These are phyloP conservation scores for Amphibolis antarctica DNA, from an alignment of 106 monocot genomes.

Conservation along the genomic window DNA sequence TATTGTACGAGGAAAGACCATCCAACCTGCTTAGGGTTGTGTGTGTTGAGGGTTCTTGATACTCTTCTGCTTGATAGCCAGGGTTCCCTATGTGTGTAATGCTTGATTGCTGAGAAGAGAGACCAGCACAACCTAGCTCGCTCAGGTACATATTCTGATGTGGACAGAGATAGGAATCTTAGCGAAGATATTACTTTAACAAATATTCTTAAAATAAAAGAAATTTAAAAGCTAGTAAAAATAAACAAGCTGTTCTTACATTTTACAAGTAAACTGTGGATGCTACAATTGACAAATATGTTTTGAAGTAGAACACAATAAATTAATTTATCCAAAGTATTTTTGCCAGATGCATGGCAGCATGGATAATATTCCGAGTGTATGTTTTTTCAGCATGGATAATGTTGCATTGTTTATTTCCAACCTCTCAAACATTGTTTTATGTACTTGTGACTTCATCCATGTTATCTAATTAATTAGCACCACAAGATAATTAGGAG, in stretches of 20 bases:
- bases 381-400: too few species aligned
- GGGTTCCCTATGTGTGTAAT: slow-evolving; percentile 36
- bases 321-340: too few species aligned
- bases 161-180: neutral
- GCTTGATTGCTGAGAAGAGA: slow-evolving; percentile 11
- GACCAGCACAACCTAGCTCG: slow-evolving; percentile 23
- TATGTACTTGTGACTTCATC: too few species aligned
- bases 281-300: too few species aligned
- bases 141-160: slow-evolving; percentile 56
- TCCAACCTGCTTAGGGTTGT: slow-evolving; percentile 9
- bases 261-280: too few species aligned
- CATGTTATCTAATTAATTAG: too few species aligned
- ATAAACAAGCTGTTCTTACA: neutral
- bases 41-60: neutral
- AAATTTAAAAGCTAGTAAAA: neutral
- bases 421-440: too few species aligned
- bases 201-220: neutral
- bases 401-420: too few species aligned
- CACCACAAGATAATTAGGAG: too few species aligned
- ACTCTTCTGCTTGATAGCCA: slow-evolving; percentile 10
- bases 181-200: neutral
- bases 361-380: too few species aligned
- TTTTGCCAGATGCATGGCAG: too few species aligned
- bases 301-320: too few species aligned
- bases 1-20: neutral